A percentile compares a stretch with the other conserved stretches of the same genome.
Evolutionary conservation across 1,139 yeast genomes (phyloP).

Genomic region (Tardiomyces blankii): DNA sequence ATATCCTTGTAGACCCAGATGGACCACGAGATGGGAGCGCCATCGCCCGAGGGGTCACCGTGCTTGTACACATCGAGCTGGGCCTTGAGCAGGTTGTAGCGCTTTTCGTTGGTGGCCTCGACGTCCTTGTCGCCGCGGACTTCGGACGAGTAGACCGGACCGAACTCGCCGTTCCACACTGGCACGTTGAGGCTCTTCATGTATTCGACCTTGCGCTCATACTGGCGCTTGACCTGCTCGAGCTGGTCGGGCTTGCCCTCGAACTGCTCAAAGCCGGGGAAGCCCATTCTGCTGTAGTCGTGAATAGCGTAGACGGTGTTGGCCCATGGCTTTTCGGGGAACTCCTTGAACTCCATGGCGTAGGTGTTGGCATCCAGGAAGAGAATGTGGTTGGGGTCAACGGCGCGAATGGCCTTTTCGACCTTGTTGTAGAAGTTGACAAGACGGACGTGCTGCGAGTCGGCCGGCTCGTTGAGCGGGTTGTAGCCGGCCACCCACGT

Average conservation of each 20-base stretch:
- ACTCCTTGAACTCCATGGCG: constrained; percentile 36
- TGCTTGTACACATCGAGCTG: constrained; percentile 32
- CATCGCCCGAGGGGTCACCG: constrained; percentile 38
- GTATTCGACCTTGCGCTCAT: constrained; percentile 33
- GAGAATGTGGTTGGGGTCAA: constrained; percentile 35
- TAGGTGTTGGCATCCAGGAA: constrained; percentile 38
- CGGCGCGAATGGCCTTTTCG: constrained; percentile 29
- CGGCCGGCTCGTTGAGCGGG: constrained; percentile 39
- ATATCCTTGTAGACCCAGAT: constrained; percentile 43
- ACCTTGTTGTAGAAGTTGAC: constrained; percentile 28
- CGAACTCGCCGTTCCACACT: constrained; percentile 44
- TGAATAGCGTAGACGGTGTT: constrained; percentile 38
- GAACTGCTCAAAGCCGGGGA: constrained; percentile 28
- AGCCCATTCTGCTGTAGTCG: constrained; percentile 33
- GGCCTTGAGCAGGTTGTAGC: constrained; percentile 33
- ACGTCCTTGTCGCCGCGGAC: constrained; percentile 31
- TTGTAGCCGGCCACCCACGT: constrained; percentile 39
- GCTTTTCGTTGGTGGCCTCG: constrained; percentile 27
- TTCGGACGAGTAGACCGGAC: constrained; percentile 36
- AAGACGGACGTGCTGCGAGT: constrained; percentile 30
- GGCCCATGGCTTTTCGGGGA: constrained; percentile 27
- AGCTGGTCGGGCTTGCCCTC: constrained; percentile 26
- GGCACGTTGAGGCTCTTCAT: constrained; percentile 31
- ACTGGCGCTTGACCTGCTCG: constrained; percentile 26
- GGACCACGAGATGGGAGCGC: constrained; percentile 35